These are phyloP conservation scores for Phytophthora niederhauseri DNA, from an alignment of 352 stramenopile genomes.

Conservation along the genomic window DNA sequence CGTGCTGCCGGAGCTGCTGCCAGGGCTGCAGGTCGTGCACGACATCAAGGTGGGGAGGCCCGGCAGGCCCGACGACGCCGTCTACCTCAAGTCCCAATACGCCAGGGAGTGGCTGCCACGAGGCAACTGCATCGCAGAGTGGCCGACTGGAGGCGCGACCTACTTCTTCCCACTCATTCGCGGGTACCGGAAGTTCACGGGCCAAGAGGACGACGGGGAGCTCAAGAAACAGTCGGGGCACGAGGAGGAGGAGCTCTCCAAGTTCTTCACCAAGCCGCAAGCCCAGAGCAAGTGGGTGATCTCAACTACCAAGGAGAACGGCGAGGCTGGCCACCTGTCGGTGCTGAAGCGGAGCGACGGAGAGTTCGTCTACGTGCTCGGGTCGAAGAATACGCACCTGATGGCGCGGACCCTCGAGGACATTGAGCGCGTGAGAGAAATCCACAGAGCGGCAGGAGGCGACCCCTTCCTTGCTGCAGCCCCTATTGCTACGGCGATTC, in stretches of 20 bases:
- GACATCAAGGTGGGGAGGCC: conserved; percentile 72
- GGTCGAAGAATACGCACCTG: conserved; percentile 87
- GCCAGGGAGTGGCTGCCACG: conserved; percentile 70
- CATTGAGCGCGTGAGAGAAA: conserved; percentile 41
- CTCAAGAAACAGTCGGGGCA: conserved; percentile 30
- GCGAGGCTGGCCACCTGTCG: conserved; percentile 72
- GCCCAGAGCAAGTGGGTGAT: conserved; percentile 57
- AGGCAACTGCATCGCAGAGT: conserved; percentile 77
- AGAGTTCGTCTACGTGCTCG: conserved; percentile 71
- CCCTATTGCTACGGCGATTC: conserved; percentile 56
- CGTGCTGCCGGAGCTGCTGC: conserved; percentile 44
- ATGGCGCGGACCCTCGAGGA: conserved; percentile 54
- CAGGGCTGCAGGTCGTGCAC: conserved; percentile 40
- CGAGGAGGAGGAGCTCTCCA: conserved; percentile 55
- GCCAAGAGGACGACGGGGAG: conserved; percentile 80
- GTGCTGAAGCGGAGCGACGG: conserved; percentile 73
- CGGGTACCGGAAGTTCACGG: conserved; percentile 83
- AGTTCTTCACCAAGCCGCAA: conserved; percentile 79
- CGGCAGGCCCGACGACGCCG: conserved; percentile 69
- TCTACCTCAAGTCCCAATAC: conserved; percentile 74
- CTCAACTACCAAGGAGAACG: conserved; percentile 82
- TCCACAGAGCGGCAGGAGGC: conserved; percentile 23
- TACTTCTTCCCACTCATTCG: conserved; percentile 65
- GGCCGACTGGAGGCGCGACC: conserved; percentile 12
- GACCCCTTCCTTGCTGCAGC: conserved; percentile 60